Evolutionary conservation across 2,329 filamentous ascomycete species (phyloP), one percentile per base, ranked within the genome.

Genomic region (Rhynchosporium agropyri): DNA sequence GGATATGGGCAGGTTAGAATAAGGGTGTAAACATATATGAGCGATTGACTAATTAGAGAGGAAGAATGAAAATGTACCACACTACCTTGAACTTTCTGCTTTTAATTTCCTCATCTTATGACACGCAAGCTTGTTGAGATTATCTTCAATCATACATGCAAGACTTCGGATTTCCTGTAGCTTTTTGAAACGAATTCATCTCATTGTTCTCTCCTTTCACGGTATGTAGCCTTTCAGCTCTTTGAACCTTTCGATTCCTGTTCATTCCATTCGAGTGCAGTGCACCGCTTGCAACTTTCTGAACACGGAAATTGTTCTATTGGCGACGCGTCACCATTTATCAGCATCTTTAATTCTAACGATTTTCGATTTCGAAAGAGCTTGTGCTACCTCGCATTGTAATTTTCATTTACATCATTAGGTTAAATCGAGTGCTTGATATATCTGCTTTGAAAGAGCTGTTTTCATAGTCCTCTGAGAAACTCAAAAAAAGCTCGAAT

Each of bases 171-270:
- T 13, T 54, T 9, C 13, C 26, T 28, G 33, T 12, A 40, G 33
- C 33, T 40, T 54, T 40, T 6, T 54, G 50, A 54, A 7, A n/a
- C 20, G 12, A 4, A 15, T 13, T 28, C 33, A 13, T 13, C 33
- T 54, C 50, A 31, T 40, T 54, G 36, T 54, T 20, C 50, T 20
- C 26, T 20, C 12, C 49, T 3, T 51, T 51, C 49, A 36, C 49
- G 49, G 12, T 10, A 10, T 7, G 29, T 36, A 36, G 33, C n/a
- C 50, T 54, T 54, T 54, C 33, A 40, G 33, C 28, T 20, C 50
- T 54, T 54, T 54, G 6, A 54, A 28, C 33, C 50, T 54, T 54
- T 54, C n/a, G 40, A 28, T n/a, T 54, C 10, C n/a, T 20, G 9
- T 54, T 3, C 3, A 36, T 36, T 36, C 33, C 10, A 12, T 42